A percentile compares a stretch with the other conserved stretches of the same genome.
Evolutionary conservation across 2,329 filamentous ascomycete species (phyloP).

Genomic region (Xylaria sp.): DNA sequence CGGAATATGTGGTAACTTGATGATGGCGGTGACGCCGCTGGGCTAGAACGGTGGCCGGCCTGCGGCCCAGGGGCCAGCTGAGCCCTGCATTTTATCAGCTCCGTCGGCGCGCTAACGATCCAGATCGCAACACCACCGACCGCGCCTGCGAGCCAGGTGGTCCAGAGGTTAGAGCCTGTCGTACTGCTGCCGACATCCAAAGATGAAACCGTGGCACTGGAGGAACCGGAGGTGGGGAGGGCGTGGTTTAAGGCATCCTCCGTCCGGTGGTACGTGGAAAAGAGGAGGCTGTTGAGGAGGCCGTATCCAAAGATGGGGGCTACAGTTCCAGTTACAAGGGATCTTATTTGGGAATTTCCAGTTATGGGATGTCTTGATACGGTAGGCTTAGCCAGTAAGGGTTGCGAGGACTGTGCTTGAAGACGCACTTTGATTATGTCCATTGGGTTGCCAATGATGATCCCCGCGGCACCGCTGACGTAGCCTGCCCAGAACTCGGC

Average conservation of each 20-base stretch:
- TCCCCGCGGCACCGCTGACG: conserved; percentile 84
- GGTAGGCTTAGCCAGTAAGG: conserved; percentile 31
- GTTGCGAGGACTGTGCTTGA: conserved; percentile 65
- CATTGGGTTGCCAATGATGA: conserved; percentile 88
- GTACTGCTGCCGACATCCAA: conserved; percentile 42
- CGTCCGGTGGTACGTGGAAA: conserved; percentile 90
- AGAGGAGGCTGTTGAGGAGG: conserved; percentile 88
- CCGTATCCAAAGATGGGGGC: conserved; percentile 92
- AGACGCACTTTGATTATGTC: conserved; percentile 77
- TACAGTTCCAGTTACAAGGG: conserved; percentile 73
- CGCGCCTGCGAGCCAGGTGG: conserved; percentile 83
- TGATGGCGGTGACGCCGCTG: conserved; percentile 28
- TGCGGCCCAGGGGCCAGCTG: conserved; percentile 64
- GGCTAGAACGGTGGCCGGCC: conserved; percentile 26
- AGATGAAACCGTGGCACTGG: neutral
- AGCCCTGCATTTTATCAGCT: conserved; percentile 89
- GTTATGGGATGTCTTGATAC: conserved; percentile 25
- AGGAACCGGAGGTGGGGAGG: conserved; percentile 44
- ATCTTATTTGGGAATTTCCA: conserved; percentile 50
- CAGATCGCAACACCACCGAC: conserved; percentile 86
- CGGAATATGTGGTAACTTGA: conserved; percentile 74
- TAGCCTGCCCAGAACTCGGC: conserved; percentile 95
- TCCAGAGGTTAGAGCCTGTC: conserved; percentile 61
- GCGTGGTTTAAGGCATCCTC: conserved; percentile 67
- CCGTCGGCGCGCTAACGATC: conserved; percentile 86